Conservation (phyloP, 306 rosid species). For the Castanea sativa region DNA sequence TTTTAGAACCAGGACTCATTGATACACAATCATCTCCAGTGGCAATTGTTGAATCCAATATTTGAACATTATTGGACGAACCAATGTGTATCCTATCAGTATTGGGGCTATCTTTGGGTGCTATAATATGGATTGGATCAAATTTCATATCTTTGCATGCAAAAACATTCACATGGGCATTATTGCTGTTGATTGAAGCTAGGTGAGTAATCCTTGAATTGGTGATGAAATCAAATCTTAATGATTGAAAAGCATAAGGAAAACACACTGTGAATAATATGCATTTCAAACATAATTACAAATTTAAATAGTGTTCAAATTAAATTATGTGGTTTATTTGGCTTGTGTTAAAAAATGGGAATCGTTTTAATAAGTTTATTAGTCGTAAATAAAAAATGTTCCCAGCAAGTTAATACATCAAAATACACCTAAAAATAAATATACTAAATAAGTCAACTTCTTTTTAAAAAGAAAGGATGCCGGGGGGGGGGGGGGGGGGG, state of each 20-base stretch:
- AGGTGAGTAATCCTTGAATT: conserved; percentile 3
- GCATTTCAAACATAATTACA: too few species aligned
- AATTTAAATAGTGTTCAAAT: too few species aligned
- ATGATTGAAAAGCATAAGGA: conserved; percentile 2
- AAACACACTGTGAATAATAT: neutral
- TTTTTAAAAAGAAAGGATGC: too few species aligned
- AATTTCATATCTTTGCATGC: neutral
- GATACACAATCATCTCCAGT: conserved; percentile 38
- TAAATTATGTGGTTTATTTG: too few species aligned
- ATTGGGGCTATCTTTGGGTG: conserved; percentile 30
- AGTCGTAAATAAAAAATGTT: too few species aligned
- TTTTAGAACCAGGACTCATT: conserved; percentile 8
- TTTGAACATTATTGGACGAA: neutral
- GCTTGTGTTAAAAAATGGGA: too few species aligned
- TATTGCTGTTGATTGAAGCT: conserved; percentile 29
- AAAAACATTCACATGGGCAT: conserved; percentile 20
- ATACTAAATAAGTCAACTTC: too few species aligned
- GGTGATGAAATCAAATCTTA: conserved; percentile 13
- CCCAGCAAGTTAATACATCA: too few species aligned
- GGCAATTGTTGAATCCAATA: conserved; percentile 4
- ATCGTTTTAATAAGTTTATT: too few species aligned
- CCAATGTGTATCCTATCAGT: conserved; percentile 25
- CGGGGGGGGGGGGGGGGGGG: too few species aligned
- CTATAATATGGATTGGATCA: neutral
- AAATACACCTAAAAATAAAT: too few species aligned